Evolutionary conservation across 176 grass and related monocot genomes (phyloP), one percentile per base, ranked within the genome.

Genomic region (Alopecurus myosuroides): DNA sequence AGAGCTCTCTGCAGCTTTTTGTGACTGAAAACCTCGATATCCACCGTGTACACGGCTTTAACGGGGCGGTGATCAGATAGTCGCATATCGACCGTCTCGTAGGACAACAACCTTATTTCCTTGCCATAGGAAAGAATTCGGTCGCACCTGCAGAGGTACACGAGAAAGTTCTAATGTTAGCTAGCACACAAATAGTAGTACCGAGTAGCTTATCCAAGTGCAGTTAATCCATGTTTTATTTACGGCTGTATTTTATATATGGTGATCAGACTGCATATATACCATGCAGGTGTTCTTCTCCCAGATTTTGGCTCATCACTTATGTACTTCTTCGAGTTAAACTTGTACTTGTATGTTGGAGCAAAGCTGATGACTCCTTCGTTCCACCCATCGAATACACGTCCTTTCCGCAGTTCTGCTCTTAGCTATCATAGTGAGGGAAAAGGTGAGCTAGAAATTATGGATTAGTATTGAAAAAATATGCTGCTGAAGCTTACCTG

Each of bases 21-120:
- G 23, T 87, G 90, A 48, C 84, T 86, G 74, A 99, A 99, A 80
- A 99, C 91, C 75, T 99, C 97, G 41, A 89, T 88, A 76, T 96
- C 93, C 11, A 79, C 78, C 62, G 81, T 88, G 85, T 88, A 96
- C 19, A 94, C 88, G 36, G 93, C 93, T 69, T 77, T 94, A 48
- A 99, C 97, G 25, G 93, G 97, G 22, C 93, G 89, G 78, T 99
- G 97, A 90, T 99, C 93, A 0, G 97, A 99, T 77, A 95, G 50
- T 17, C 89, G 94, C 53, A 87, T 53, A 57, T 96, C 91, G 30
- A 48, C 82, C 75, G 86, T 89, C 64, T 72, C 87, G 51, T 96
- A 98, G 37, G 86, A 77, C 62, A 91, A 1, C 82, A 96, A 35
- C 70, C 79, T 93, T 82, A 92, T 82, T 34, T 82, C 97, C 61